Percentiles rank a stretch among this genome's conserved stretches.
phyloP scores from a whole-genome alignment of 2,329 filamentous ascomycete genomes.

The Drechslerella stenobrocha region DNA sequence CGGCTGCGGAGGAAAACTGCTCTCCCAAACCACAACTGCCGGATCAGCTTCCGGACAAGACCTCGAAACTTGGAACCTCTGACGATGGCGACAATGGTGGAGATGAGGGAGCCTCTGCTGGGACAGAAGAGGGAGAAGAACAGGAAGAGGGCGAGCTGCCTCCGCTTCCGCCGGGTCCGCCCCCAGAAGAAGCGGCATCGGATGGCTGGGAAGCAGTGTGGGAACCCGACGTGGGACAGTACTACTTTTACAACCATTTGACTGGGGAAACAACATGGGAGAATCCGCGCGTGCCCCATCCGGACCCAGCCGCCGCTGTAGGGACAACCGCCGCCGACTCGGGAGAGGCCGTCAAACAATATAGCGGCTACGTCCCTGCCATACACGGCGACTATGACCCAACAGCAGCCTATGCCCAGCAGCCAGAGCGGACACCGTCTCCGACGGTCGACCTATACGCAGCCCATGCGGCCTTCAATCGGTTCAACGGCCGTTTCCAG shows the following conservation, averaged over 20 bases:
- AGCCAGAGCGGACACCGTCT: conserved; percentile 56
- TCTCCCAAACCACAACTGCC: not conserved
- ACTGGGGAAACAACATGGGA: conserved; percentile 79
- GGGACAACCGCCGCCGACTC: conserved; percentile 51
- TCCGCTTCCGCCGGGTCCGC: conserved; percentile 54
- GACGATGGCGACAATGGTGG: too few relatives aligned
- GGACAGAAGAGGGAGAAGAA: conserved; percentile 38
- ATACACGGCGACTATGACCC: conserved; percentile 97
- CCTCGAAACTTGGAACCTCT: not conserved
- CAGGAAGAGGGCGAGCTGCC: conserved; percentile 51
- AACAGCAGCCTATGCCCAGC: conserved; percentile 86
- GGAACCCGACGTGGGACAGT: conserved; percentile 70
- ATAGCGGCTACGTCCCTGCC: conserved; percentile 87
- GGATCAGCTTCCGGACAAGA: not conserved
- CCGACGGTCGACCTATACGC: conserved; percentile 61
- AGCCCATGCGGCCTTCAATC: conserved; percentile 79
- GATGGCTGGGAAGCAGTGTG: conserved; percentile 80
- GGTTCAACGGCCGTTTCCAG: conserved; percentile 85
- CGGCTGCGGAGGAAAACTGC: too few relatives aligned
- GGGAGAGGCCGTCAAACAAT: conserved; percentile 57
- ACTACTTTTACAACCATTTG: conserved; percentile 83
- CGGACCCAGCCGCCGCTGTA: conserved; percentile 53
- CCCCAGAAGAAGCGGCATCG: conserved; percentile 61
- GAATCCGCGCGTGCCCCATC: conserved; percentile 71
- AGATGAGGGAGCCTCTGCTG: conserved; percentile 2